Percentiles rank a stretch among this genome's conserved stretches.
Conservation (phyloP, 495 filamentous ascomycete species). For the Rhizodiscina lignyota region DNA sequence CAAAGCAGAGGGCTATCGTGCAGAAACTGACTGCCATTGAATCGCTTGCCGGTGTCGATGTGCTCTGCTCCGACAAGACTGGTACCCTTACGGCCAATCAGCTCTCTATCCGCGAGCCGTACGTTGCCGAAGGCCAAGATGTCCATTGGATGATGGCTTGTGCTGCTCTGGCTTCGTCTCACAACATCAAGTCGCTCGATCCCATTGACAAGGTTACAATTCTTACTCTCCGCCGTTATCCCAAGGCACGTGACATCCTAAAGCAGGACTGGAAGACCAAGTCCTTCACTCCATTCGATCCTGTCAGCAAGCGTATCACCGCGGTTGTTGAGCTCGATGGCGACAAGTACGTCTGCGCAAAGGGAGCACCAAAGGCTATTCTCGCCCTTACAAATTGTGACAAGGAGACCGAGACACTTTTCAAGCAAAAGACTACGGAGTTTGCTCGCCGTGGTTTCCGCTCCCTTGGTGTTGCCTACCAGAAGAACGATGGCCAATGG, state of each 20-base stretch:
- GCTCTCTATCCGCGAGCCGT: constrained; percentile 57
- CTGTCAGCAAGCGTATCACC: constrained; percentile 64
- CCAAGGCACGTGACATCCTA: constrained; percentile 55
- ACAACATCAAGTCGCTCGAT: constrained; percentile 63
- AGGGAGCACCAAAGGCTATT: constrained; percentile 62
- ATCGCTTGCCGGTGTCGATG: constrained; percentile 59
- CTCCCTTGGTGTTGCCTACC: constrained; percentile 54
- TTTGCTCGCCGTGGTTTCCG: constrained; percentile 71
- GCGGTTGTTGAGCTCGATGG: constrained; percentile 48
- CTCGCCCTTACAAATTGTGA: constrained; percentile 48
- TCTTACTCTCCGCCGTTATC: constrained; percentile 55
- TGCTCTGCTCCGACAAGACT: constrained; percentile 63
- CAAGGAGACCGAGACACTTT: constrained; percentile 43
- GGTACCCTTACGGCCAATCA: constrained; percentile 57
- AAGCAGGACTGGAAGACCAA: constrained; percentile 54
- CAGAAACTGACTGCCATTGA: constrained; percentile 65
- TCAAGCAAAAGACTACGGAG: constrained; percentile 52
- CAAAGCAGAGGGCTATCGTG: constrained; percentile 59
- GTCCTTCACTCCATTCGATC: constrained; percentile 65
- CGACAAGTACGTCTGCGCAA: constrained; percentile 50
- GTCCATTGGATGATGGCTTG: constrained; percentile 72
- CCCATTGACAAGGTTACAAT: constrained; percentile 66
- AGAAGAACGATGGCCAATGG: constrained; percentile 30
- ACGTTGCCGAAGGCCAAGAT: constrained; percentile 57
- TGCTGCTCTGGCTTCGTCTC: constrained; percentile 55